phyloP scores from a whole-genome alignment of 768 basidiomycete species.

The Tricholoma flavovirens region DNA sequence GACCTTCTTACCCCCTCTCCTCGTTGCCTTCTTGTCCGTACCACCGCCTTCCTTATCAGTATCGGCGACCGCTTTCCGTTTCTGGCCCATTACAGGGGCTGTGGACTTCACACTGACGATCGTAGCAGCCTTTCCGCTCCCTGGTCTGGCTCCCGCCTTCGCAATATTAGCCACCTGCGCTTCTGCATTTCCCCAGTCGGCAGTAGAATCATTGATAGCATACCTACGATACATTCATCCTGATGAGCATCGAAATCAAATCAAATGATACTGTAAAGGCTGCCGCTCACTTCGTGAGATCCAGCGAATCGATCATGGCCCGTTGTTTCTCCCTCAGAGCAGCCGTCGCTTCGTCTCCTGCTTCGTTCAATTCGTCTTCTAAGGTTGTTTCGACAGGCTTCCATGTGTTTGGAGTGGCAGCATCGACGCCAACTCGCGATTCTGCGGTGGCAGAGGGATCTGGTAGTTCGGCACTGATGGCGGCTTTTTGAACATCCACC shows the following conservation, averaged over 20 bases:
- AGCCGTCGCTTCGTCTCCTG: constrained; percentile 65
- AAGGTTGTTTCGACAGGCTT: constrained; percentile 41
- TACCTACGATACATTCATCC: constrained; percentile 40
- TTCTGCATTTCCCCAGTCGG: constrained; percentile 76
- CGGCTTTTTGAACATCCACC: constrained; percentile 72
- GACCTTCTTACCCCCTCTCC: constrained; percentile 38
- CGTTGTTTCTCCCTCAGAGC: constrained; percentile 73
- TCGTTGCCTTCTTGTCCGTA: constrained; percentile 46
- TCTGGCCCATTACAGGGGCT: constrained; percentile 33
- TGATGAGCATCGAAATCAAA: constrained; percentile 10
- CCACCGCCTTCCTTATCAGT: constrained; percentile 23
- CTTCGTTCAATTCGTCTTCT: constrained; percentile 70
- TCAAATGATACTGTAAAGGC: constrained; percentile 1
- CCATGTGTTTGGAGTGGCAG: constrained; percentile 24
- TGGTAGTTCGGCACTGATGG: constrained; percentile 61
- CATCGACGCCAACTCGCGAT: background rate
- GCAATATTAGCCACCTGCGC: constrained; percentile 54
- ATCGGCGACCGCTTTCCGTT: constrained; percentile 49
- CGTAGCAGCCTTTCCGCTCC: constrained; percentile 43
- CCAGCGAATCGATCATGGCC: constrained; percentile 83
- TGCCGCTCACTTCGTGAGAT: constrained; percentile 79
- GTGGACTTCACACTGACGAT: constrained; percentile 71
- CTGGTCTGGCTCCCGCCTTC: constrained; percentile 21
- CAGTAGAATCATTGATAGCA: constrained; percentile 62
- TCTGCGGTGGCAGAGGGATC: constrained; percentile 22